phyloP scores from a whole-genome alignment of 192 early-diverging fungal species.

The Coemansia sp. region DNA sequence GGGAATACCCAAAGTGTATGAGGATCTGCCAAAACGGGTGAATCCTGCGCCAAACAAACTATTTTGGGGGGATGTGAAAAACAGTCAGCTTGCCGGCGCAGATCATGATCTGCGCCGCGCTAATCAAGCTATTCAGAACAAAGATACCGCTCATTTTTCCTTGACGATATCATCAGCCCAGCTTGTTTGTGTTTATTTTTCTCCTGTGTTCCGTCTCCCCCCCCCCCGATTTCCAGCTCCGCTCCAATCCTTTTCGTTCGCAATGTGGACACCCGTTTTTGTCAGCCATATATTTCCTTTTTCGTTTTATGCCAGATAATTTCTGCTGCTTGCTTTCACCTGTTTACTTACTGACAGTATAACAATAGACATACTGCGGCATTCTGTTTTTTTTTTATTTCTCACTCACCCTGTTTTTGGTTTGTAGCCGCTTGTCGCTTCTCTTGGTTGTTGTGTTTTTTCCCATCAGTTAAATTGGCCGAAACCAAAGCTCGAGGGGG shows the following conservation, averaged over 20 bases:
- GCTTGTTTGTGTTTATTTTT: no score
- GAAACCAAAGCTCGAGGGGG: background rate
- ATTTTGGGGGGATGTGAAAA: background rate
- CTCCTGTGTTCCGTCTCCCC: no score
- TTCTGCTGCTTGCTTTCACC: background rate
- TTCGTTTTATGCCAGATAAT: background rate
- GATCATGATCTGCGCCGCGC: background rate
- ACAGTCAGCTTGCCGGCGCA: no score
- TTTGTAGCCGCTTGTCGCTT: background rate
- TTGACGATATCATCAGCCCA: no score
- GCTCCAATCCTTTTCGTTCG: background rate
- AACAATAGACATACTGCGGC: background rate
- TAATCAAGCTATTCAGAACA: background rate
- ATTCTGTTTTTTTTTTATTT: background rate
- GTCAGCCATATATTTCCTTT: background rate
- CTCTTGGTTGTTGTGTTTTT: background rate
- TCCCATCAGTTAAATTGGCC: background rate
- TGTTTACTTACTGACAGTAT: background rate
- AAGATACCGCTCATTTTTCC: background rate
- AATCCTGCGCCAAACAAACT: constrained; percentile 8
- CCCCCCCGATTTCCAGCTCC: constrained; percentile 6
- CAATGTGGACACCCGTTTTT: background rate
- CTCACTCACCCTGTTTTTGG: background rate
- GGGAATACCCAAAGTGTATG: constrained; percentile 2
- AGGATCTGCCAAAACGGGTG: constrained; percentile 12